Evolutionary conservation across 2,329 filamentous ascomycete genomes (phyloP).

Genomic region (Penicillium psychrosexuale): DNA sequence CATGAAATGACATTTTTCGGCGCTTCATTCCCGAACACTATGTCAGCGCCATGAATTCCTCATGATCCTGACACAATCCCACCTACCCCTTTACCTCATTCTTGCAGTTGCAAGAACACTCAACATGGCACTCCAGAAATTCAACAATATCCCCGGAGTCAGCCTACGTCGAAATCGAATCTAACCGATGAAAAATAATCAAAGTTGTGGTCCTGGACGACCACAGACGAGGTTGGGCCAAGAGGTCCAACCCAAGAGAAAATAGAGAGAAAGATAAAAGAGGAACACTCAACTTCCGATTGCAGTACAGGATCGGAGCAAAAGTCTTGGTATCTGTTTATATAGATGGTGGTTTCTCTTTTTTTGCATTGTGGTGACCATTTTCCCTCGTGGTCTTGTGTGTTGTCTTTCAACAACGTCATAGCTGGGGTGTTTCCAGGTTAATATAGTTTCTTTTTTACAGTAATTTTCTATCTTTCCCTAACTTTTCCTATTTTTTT

Average conservation of each 20-base stretch:
- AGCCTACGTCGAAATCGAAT: neutral
- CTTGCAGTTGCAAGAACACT: neutral
- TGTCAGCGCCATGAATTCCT: neutral
- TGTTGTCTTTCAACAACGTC: constrained; percentile 12
- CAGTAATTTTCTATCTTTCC: neutral
- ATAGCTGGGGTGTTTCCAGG: constrained; percentile 9
- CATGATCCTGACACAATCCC: neutral
- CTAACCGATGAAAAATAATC: neutral
- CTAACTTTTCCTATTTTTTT: neutral
- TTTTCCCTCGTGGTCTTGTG: constrained; percentile 1
- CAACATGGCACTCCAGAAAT: constrained; percentile 4
- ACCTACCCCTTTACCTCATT: neutral
- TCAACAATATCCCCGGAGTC: constrained; percentile 8
- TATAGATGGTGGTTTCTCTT: constrained; percentile 6
- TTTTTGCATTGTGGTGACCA: constrained; percentile 6
- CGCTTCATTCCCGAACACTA: neutral
- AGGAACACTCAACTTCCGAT: neutral
- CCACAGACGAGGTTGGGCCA: neutral
- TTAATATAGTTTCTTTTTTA: neutral
- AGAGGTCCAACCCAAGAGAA: neutral
- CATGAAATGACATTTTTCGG: neutral
- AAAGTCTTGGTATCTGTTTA: neutral
- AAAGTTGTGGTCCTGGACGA: constrained; percentile 2
- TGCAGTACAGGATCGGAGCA: neutral
- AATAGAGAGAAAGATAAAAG: neutral